Evolutionary conservation across 192 early-diverging fungal species (phyloP), one percentile per base, ranked within the genome.

Genomic region (Gamsiella multidivaricata): DNA sequence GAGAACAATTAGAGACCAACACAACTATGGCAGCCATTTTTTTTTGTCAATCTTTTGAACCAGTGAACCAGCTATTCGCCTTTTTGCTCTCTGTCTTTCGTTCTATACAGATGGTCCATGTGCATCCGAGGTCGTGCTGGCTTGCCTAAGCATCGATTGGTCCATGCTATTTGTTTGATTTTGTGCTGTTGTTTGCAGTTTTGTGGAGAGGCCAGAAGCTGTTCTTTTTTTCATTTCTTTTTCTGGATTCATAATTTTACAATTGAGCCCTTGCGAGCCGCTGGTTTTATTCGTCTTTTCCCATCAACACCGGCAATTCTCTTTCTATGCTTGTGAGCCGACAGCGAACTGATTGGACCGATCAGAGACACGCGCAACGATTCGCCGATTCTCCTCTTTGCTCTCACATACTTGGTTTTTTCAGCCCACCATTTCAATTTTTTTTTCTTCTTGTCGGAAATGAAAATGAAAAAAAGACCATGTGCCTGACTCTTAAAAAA

Each of bases 131-230:
- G 26, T 53, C 11, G 33, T 55, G 54, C 28, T 55, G 28, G 22
- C 54, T 34, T 25, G 22, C 22, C 33, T 39, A 1, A 7, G 54
- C 54, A 55, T 55, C 29, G 59, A 61, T 61, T 61, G 59, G 59
- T 61, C 43, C 59, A 47, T 61, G 59, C 59, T 46, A 29, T 29
- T 45, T 60, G 18, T 11, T 29, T 18, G 28, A 11, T 20, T 37
- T 25, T 22, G 1, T 34, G 17, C n/a, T n/a, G n/a, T n/a, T n/a
- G n/a, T n/a, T n/a, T n/a, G n/a, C n/a, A n/a, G n/a, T n/a, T n/a
- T n/a, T n/a, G n/a, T n/a, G n/a, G n/a, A n/a, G n/a, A n/a, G n/a
- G n/a, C n/a, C 22, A 58, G 41, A 26, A 43, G 25, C 29, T 42
- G 26, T 23, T 58, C 26, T 58, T 58, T 33, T 59, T 22, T 41